These are phyloP conservation scores for Candida loeiensis DNA, from an alignment of 805 yeast species.

Conservation along the genomic window DNA sequence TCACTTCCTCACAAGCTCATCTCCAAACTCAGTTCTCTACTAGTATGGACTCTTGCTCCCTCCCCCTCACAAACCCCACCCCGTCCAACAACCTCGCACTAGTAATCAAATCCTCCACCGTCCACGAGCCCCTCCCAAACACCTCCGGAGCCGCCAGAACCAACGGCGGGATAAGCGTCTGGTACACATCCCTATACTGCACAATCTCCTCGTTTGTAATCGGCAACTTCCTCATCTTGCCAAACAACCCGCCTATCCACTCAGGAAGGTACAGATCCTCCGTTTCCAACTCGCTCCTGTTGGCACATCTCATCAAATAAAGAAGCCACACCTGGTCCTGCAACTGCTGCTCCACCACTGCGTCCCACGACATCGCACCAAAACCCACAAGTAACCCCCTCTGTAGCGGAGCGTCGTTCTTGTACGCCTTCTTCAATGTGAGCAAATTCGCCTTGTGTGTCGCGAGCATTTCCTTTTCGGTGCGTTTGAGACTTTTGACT, in stretches of 20 bases:
- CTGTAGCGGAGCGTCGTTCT: conserved; percentile 50
- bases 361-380: conserved; percentile 55
- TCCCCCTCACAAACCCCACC: conserved; percentile 45
- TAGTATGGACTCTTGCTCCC: conserved; percentile 41
- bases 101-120: conserved; percentile 43
- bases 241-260: conserved; percentile 45
- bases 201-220: conserved; percentile 52
- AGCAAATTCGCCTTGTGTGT: conserved; percentile 43
- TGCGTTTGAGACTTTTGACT: conserved; percentile 41
- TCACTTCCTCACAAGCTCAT: neutral
- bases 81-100: conserved; percentile 53
- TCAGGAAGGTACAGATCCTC: conserved; percentile 44
- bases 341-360: conserved; percentile 44
- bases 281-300: conserved; percentile 34
- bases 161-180: conserved; percentile 49
- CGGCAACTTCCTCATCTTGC: conserved; percentile 29
- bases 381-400: conserved; percentile 53
- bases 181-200: conserved; percentile 52
- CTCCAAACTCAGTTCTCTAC: conserved; percentile 19
- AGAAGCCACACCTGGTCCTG: conserved; percentile 58
- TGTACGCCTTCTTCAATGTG: conserved; percentile 56
- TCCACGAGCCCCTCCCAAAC: conserved; percentile 49
- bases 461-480: conserved; percentile 45
- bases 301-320: conserved; percentile 60
- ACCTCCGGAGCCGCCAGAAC: conserved; percentile 53